Evolutionary conservation across 352 stramenopile genomes (phyloP).

Genomic region (Phytophthora pluvialis): DNA sequence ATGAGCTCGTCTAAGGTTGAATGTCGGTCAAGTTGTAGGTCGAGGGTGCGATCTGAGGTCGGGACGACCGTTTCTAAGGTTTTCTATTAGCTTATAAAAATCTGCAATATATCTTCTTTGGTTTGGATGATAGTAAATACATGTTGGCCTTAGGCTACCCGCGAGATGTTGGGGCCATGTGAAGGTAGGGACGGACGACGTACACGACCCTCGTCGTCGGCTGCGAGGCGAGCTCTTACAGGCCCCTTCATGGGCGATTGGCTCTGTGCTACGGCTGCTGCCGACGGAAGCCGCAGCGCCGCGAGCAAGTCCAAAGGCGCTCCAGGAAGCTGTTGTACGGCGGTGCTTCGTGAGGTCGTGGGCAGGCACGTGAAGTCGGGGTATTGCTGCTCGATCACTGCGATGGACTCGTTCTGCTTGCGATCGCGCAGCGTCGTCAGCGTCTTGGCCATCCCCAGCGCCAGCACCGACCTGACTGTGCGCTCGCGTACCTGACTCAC

Average conservation of each 20-base stretch:
- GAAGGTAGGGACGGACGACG: constrained; percentile 30
- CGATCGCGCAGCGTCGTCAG: constrained; percentile 35
- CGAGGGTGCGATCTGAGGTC: constrained; percentile 3
- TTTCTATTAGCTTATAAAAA: constrained; percentile 37
- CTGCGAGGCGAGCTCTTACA: constrained; percentile 11
- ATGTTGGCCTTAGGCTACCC: constrained; percentile 23
- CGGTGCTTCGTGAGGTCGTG: constrained; percentile 7
- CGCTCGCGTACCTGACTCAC: constrained; percentile 48
- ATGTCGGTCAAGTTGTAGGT: constrained; percentile 5
- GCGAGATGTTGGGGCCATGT: constrained; percentile 20
- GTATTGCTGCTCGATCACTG: constrained; percentile 60
- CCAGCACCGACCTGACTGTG: constrained; percentile 45
- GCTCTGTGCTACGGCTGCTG: constrained; percentile 19
- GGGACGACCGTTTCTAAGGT: constrained; percentile 20
- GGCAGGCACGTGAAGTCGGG: constrained; percentile 72
- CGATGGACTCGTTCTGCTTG: constrained; percentile 57
- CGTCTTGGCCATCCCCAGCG: constrained; percentile 49
- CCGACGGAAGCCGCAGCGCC: constrained; percentile 36
- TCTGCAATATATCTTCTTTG: constrained; percentile 21
- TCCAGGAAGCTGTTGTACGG: constrained; percentile 13
- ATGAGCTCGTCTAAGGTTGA: neutral
- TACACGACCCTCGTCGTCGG: constrained; percentile 25
- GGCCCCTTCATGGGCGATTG: constrained; percentile 12
- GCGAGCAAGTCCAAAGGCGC: constrained; percentile 35
- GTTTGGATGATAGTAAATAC: constrained; percentile 31